phyloP scores from a whole-genome alignment of 306 rosid genomes.

The Lagenaria siceraria region DNA sequence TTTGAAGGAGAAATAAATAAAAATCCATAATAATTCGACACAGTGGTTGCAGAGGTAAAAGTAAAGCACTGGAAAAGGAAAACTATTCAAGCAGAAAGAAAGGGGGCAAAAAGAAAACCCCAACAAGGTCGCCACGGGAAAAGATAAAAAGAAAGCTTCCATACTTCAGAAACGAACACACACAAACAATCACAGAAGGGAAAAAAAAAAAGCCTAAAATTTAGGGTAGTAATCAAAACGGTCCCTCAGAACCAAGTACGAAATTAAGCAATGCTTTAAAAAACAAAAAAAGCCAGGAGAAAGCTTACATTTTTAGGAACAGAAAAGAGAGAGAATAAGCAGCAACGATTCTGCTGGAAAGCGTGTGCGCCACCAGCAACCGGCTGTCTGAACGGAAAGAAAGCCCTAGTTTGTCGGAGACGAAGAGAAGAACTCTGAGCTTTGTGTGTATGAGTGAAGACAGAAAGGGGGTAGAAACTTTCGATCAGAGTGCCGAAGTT shows the following conservation, averaged over 20 bases:
- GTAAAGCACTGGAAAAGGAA: neutral
- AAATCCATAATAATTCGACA: neutral
- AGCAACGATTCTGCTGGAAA: neutral
- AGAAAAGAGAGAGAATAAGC: conserved; percentile 3
- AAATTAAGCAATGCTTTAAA: neutral
- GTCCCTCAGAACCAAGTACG: neutral
- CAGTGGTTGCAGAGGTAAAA: neutral
- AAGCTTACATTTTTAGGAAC: conserved; percentile 11
- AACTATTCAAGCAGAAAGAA: neutral
- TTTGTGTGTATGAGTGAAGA: neutral
- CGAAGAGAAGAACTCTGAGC: neutral
- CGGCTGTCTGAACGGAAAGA: conserved; percentile 9
- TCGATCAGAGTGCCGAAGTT: conserved; percentile 13
- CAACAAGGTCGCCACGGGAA: neutral
- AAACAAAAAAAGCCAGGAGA: neutral
- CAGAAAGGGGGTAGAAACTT: neutral
- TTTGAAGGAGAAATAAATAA: neutral
- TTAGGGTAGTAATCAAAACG: neutral
- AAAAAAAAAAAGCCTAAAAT: neutral
- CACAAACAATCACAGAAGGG: neutral
- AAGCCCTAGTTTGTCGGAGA: conserved; percentile 29
- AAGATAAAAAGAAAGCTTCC: neutral
- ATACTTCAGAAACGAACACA: neutral
- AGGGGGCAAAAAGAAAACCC: neutral
- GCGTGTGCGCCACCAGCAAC: neutral